Evolutionary conservation across 1,139 yeast genomes (phyloP), one percentile per base, ranked within the genome.

Genomic region (Yamadazyma membranifaciens): DNA sequence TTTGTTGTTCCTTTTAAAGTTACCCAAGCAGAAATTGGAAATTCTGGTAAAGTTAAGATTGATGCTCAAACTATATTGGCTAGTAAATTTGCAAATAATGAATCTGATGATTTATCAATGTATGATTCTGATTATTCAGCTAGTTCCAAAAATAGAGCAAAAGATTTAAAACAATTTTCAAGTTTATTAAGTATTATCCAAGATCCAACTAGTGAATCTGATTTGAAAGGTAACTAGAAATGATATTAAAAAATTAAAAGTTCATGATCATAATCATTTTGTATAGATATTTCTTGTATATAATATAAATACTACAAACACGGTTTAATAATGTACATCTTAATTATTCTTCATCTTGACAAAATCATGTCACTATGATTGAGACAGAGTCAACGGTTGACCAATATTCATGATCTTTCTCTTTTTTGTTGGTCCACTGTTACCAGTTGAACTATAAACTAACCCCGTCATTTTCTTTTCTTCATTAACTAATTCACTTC

Each of bases 1-100:
- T 71, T 72, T 48, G 63, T 62, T 32, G 58, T 69, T 57, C 78
- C 78, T 25, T 71, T 70, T 55, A 65, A 67, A 55, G 52, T 72
- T 24, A 62, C 58, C 29, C 71, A 66, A 38, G 75, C 69, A 11
- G 73, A 68, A 47, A 50, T 72, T 38, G 52, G 62, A 20, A 63
- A 63, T 17, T 55, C 52, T 24, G 78, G 77, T 32, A 55, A 62
- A 22, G 63, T 71, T 28, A 68, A 63, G 47, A 47, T 72, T 36
- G 62, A 60, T 40, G 73, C 72, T 4, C 70, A 68, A n/a, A 30
- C 34, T 26, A 14, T 36, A 6, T 30, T 36, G 16, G 33, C 38
- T 3, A 25, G 33, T 14, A 36, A 20, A 22, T 36, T 36, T 13
- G 20, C 38, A 12, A 35, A 28, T 20, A 17, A 35, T 29, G 54